A percentile compares a stretch with the other conserved stretches of the same genome.
These are phyloP conservation scores for Metschnikowia cerradonensis DNA, from an alignment of 805 yeast species.

Conservation along the genomic window DNA sequence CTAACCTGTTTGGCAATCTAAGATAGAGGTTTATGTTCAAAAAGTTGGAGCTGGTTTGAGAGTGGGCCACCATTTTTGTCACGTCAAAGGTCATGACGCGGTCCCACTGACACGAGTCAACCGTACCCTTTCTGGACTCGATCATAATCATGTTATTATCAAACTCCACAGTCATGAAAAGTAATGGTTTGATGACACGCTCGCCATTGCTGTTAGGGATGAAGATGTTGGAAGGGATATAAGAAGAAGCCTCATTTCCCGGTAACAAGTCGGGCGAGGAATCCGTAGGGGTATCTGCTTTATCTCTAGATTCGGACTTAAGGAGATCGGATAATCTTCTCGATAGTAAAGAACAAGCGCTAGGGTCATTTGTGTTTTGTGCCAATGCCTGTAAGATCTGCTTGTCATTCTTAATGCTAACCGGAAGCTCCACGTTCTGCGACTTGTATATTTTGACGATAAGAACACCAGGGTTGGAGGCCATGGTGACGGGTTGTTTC, in stretches of 20 bases:
- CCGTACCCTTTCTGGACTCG: constrained; percentile 81
- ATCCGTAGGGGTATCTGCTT: not conserved
- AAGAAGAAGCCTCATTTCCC: constrained; percentile 31
- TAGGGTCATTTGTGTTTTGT: constrained; percentile 41
- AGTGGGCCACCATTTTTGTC: constrained; percentile 34
- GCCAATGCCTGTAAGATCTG: constrained; percentile 63
- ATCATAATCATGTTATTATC: constrained; percentile 90
- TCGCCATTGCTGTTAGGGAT: constrained; percentile 46
- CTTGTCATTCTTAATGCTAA: constrained; percentile 60
- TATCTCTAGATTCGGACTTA: constrained; percentile 8
- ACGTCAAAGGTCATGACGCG: constrained; percentile 91
- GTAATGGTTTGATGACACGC: constrained; percentile 57
- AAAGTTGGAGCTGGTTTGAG: constrained; percentile 42
- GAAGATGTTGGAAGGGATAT: constrained; percentile 49
- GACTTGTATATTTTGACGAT: constrained; percentile 76
- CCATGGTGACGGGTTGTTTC: constrained; percentile 13
- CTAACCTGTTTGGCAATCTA: constrained; percentile 64
- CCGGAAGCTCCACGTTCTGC: constrained; percentile 64
- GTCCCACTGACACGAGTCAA: constrained; percentile 77
- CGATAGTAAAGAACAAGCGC: constrained; percentile 8
- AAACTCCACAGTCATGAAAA: constrained; percentile 86
- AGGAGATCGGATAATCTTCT: constrained; percentile 12
- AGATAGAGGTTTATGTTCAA: constrained; percentile 76
- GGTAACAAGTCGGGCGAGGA: constrained; percentile 24
- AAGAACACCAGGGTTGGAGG: constrained; percentile 59